Percentiles rank a stretch among this genome's conserved stretches.
These are phyloP conservation scores for Carex scoparia DNA, from an alignment of 176 grass and related monocot species.

Conservation along the genomic window DNA sequence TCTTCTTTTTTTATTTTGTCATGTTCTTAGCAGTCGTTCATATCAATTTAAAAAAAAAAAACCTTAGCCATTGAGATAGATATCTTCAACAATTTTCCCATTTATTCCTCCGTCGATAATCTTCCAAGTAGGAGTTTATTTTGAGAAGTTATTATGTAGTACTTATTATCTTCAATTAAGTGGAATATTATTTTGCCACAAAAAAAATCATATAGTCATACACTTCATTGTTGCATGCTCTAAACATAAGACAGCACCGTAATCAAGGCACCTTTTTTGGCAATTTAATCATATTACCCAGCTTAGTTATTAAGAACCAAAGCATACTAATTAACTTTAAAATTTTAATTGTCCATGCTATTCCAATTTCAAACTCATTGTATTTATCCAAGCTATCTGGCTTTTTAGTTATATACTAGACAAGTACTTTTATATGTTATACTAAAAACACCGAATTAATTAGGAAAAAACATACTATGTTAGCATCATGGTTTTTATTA, in stretches of 20 bases:
- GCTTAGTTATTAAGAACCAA: background rate
- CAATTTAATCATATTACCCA: background rate
- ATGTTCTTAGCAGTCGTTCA: background rate
- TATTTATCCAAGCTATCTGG: background rate
- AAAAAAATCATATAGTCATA: background rate
- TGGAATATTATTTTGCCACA: background rate
- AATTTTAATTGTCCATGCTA: background rate
- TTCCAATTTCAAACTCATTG: background rate
- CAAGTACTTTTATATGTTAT: background rate
- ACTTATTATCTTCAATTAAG: background rate
- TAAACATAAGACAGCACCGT: background rate
- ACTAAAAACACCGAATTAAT: background rate
- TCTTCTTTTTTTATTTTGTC: background rate
- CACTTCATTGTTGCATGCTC: slow-evolving; percentile 3
- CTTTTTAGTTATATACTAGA: background rate
- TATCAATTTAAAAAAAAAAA: background rate
- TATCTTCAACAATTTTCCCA: background rate
- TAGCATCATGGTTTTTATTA: background rate
- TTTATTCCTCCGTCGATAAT: no score
- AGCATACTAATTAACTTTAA: background rate
- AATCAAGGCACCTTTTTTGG: background rate
- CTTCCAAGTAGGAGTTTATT: background rate
- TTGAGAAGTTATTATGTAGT: background rate
- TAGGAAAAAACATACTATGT: background rate
- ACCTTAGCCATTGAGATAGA: background rate